Percentiles rank a stretch among this genome's conserved stretches.
Conservation (phyloP, 2,329 filamentous ascomycete genomes). For the Rutstroemia sp. region DNA sequence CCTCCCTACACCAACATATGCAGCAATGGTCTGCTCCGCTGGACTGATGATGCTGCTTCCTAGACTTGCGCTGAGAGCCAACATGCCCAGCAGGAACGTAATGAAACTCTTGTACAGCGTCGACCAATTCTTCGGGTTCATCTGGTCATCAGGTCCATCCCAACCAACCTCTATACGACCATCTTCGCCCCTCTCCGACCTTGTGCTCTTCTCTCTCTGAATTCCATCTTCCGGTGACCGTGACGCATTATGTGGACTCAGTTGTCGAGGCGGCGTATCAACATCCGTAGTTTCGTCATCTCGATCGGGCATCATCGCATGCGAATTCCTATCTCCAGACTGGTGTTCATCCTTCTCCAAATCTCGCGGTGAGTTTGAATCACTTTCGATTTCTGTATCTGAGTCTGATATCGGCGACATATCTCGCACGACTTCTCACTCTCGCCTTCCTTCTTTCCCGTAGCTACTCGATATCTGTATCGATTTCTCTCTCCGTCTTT, state of each 20-base stretch:
- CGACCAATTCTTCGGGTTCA: conserved; percentile 42
- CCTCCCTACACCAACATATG: conserved; percentile 34
- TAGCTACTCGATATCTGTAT: no score
- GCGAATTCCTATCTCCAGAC: not conserved
- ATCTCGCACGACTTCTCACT: not conserved
- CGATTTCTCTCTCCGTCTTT: no score
- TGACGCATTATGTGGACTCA: not conserved
- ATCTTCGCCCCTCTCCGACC: not conserved
- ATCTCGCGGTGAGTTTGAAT: not conserved
- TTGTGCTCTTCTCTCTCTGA: not conserved
- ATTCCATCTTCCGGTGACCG: not conserved
- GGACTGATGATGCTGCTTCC: conserved; percentile 45
- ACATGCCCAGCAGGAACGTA: conserved; percentile 41
- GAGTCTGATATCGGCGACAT: not conserved
- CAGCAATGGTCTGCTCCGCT: conserved; percentile 36
- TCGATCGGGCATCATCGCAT: not conserved
- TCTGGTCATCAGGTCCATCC: conserved; percentile 29
- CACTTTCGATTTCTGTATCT: not conserved
- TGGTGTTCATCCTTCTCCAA: not conserved
- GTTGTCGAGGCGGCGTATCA: not conserved
- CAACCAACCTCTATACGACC: conserved; percentile 82
- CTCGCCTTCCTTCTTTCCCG: no score
- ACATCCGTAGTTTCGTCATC: conserved; percentile 1
- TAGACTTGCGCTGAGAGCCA: conserved; percentile 42
- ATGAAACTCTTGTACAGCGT: conserved; percentile 38